Evolutionary conservation across 805 yeast species (phyloP).

Genomic region (Spathaspora boniae): DNA sequence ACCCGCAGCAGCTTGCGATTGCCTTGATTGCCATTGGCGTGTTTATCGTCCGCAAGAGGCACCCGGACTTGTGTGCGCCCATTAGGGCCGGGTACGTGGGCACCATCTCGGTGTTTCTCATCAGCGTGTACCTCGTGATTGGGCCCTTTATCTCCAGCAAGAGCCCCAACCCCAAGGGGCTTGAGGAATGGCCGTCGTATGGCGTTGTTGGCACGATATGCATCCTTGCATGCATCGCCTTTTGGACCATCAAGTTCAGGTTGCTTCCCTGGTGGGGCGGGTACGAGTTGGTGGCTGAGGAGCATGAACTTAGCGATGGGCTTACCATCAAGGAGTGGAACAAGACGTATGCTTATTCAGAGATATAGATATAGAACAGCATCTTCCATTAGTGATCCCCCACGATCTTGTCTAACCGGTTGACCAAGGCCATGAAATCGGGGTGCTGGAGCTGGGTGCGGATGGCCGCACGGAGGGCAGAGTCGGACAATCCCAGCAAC

Average conservation of each 20-base stretch:
- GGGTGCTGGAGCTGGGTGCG: conserved; percentile 8
- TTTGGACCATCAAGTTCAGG: conserved; percentile 55
- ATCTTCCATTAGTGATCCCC: conserved; percentile 2
- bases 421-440: conserved; percentile 10
- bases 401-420: conserved; percentile 11
- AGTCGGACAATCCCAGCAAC: conserved; percentile 6
- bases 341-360: conserved; percentile 20
- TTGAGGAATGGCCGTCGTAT: conserved; percentile 46
- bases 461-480: conserved; percentile 2
- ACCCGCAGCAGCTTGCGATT: conserved; percentile 48
- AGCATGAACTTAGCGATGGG: conserved; percentile 51
- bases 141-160: conserved; percentile 44
- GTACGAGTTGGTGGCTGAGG: conserved; percentile 44
- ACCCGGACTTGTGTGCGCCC: conserved; percentile 47
- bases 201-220: conserved; percentile 44
- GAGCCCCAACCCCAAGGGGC: conserved; percentile 38
- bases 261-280: conserved; percentile 43
- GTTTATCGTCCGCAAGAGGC: conserved; percentile 47
- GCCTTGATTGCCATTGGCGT: conserved; percentile 55
- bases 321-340: conserved; percentile 55
- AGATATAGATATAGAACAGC: conserved; percentile 4
- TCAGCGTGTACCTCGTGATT: conserved; percentile 46
- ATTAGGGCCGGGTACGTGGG: conserved; percentile 51
- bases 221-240: conserved; percentile 41
- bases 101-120: conserved; percentile 40